Evolutionary conservation across 495 filamentous ascomycete genomes (phyloP).

Genomic region (Xylaria intraflava): DNA sequence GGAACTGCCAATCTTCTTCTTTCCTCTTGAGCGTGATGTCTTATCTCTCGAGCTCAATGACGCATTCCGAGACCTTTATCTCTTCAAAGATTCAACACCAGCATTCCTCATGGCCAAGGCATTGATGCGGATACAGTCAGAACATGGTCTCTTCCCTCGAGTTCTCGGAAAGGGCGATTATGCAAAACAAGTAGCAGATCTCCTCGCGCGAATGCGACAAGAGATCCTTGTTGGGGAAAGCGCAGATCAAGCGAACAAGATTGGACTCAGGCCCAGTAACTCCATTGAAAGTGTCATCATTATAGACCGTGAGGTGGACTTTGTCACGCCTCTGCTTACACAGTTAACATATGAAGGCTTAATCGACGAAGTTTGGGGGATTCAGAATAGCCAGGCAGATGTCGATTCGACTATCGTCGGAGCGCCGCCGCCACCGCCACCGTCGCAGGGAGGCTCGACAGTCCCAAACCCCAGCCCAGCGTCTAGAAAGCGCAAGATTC

Average conservation of each 20-base stretch:
- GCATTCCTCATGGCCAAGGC: conserved; percentile 83
- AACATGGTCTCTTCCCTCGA: conserved; percentile 87
- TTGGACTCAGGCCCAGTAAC: conserved; percentile 78
- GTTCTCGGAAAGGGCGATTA: conserved; percentile 96
- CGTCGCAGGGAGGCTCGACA: conserved; percentile 46
- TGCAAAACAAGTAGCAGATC: conserved; percentile 78
- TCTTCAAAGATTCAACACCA: conserved; percentile 85
- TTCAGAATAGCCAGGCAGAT: conserved; percentile 82
- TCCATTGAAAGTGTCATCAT: conserved; percentile 86
- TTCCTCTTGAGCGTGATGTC: conserved; percentile 85
- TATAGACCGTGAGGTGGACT: conserved; percentile 91
- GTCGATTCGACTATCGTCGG: conserved; percentile 91
- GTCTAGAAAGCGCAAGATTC: conserved; percentile 77
- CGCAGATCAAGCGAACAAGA: conserved; percentile 47
- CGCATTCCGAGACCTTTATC: conserved; percentile 78
- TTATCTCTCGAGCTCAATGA: conserved; percentile 85
- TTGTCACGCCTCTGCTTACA: conserved; percentile 82
- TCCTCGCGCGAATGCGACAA: conserved; percentile 87
- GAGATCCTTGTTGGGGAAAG: conserved; percentile 80
- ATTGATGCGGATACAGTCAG: conserved; percentile 90
- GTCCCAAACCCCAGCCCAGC: conserved; percentile 26
- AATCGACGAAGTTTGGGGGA: conserved; percentile 89
- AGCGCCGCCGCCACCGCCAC: conserved; percentile 51
- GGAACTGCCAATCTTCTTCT: conserved; percentile 81
- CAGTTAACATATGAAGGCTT: conserved; percentile 96